phyloP scores from a whole-genome alignment of 352 stramenopile genomes.

The Pelagophyceae sp. region DNA sequence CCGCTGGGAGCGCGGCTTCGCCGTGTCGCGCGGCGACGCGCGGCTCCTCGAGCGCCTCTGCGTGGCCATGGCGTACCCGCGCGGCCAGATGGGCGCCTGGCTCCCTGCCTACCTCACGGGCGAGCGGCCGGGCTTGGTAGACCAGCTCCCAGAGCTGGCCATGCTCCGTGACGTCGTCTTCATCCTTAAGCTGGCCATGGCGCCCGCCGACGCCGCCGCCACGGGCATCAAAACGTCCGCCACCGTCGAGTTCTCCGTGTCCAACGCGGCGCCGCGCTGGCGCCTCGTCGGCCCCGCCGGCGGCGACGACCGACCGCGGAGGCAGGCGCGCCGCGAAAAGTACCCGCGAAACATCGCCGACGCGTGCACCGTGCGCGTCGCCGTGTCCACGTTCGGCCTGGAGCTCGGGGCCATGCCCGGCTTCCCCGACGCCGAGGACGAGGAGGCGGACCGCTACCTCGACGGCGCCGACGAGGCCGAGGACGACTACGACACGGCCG shows the following conservation, averaged over 20 bases:
- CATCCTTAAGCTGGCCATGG: background rate
- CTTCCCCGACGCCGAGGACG: background rate
- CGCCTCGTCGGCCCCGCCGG: background rate
- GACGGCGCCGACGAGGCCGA: background rate
- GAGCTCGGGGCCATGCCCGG: background rate
- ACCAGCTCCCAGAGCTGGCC: background rate
- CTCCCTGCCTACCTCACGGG: background rate
- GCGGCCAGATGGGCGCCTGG: background rate
- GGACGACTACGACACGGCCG: background rate
- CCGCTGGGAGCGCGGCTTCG: conserved; percentile 33
- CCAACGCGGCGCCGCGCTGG: background rate
- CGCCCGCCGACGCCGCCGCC: background rate
- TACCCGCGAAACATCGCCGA: background rate
- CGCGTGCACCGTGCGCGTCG: background rate
- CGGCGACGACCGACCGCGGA: conserved; percentile 6
- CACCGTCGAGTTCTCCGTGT: background rate
- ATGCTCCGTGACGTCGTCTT: conserved; percentile 11
- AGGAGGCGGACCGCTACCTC: background rate
- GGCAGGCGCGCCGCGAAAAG: background rate
- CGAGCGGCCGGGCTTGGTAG: background rate
- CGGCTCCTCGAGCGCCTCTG: conserved; percentile 6
- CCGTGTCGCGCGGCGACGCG: background rate
- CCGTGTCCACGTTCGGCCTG: background rate
- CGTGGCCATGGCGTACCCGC: background rate
- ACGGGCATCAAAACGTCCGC: background rate